phyloP scores from a whole-genome alignment of 306 rosid genomes.

The Gillenia trifoliata region DNA sequence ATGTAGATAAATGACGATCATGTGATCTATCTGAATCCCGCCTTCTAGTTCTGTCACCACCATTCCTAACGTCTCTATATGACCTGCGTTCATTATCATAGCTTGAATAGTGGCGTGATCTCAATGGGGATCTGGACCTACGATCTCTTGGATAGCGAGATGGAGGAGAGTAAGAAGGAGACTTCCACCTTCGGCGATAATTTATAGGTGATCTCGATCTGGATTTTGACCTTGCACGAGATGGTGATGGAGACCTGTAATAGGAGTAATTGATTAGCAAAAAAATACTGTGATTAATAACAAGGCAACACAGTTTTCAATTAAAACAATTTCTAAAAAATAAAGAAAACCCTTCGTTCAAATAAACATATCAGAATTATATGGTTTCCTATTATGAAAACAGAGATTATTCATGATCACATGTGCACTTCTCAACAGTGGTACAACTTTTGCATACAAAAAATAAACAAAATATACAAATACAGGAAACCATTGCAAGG shows the following conservation, averaged over 20 bases:
- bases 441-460: neutral
- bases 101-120: constrained; percentile 47
- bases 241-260: constrained; percentile 70
- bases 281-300: neutral
- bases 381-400: neutral
- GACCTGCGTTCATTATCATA: constrained; percentile 58
- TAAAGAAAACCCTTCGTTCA: neutral
- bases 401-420: neutral
- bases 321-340: neutral
- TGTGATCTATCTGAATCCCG: constrained; percentile 61
- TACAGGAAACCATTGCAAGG: no score
- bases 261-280: constrained; percentile 15
- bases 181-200: constrained; percentile 61
- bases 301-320: neutral
- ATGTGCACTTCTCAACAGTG: neutral
- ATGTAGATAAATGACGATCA: constrained; percentile 29
- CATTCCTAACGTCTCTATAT: constrained; percentile 62
- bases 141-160: constrained; percentile 48
- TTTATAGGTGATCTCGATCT: constrained; percentile 84
- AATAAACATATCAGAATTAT: neutral
- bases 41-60: constrained; percentile 58
- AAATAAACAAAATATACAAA: neutral
- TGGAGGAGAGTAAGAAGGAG: constrained; percentile 87
- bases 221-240: constrained; percentile 55
- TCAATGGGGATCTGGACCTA: constrained; percentile 79